Base-by-base conservation (phyloP, 2,329 filamentous ascomycete genomes). In the Tolypocladium amazonense region DNA sequence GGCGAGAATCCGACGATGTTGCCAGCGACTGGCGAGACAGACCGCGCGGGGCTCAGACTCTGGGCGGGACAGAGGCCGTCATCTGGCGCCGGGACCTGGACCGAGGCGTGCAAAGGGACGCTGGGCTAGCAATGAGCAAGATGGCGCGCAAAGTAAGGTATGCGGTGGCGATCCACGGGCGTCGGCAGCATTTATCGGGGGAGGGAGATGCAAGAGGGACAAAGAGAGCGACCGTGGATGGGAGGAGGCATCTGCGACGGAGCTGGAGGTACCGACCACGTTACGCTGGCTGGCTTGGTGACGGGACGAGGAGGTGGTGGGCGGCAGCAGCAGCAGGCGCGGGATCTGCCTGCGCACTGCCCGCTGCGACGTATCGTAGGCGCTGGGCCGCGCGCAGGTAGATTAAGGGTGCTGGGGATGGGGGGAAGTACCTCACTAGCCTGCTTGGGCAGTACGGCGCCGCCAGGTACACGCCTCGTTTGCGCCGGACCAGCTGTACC, bases 11-110 rank as follows among this genome's bases (percentile, higher is more conserved):
- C 50, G 30, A 54, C 55, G 61, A 64, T 53, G 59, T 25, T 60
- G 59, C 50, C 58, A 61, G 25, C 20, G 39, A 5, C 18, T 14
- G 47, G 27, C 47, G 47, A 60, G 59, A 61, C 63, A 61, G 62
- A 62, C 60, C 55, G 62, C 65, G 63, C 64, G 65, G 66, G 66
- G 65, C 66, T 68, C 61, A 66, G 60, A 64, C 63, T 63, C 56
- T 63, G 59, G 60, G 63, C 60, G 63, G 63, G 61, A 65, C 60
- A 58, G 58, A 61, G 63, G 62, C 54, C 59, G 64, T 67, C 65
- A 68, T 67, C 60, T 64, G 65, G 65, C 60, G 62, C 50, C 60
- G 20, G 50, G 35, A 23, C 30, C 20, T 54, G 50, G 50, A 23
- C 30, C 50, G 30, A 20, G 30, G 30, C 30, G 30, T 35, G 50